phyloP scores from a whole-genome alignment of 768 basidiomycete species.

The Thelephora aurantiotincta region DNA sequence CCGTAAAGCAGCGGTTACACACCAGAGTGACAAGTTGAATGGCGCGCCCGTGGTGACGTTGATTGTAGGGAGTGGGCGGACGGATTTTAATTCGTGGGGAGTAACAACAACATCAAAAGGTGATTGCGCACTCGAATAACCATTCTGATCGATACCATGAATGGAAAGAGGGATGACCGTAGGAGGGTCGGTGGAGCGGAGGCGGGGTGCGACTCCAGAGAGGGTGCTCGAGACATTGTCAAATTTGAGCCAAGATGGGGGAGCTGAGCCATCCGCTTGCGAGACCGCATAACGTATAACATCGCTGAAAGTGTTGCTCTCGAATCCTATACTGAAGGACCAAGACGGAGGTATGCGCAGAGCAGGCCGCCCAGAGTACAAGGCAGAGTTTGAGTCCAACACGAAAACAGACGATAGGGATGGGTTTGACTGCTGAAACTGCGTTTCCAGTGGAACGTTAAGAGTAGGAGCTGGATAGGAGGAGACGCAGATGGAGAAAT shows the following conservation, averaged over 20 bases:
- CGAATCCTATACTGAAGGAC: conserved; percentile 86
- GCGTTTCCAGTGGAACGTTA: conserved; percentile 35
- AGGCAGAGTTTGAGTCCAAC: conserved; percentile 43
- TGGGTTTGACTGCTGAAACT: conserved; percentile 45
- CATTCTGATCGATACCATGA: conserved; percentile 58
- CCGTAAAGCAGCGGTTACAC: too few species aligned
- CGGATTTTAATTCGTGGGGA: conserved; percentile 47
- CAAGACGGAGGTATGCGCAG: conserved; percentile 68
- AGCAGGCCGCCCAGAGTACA: conserved; percentile 30
- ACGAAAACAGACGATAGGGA: conserved; percentile 69
- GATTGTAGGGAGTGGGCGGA: conserved; percentile 39
- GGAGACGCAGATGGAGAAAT: conserved; percentile 44
- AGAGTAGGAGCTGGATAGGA: conserved; percentile 37
- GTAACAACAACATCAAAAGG: conserved; percentile 58
- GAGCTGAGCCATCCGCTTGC: conserved; percentile 47
- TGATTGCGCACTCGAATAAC: conserved; percentile 46
- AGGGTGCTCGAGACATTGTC: conserved; percentile 56
- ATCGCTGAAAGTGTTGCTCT: conserved; percentile 44
- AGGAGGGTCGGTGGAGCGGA: conserved; percentile 24
- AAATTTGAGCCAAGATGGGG: conserved; percentile 71
- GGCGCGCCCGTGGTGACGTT: conserved; percentile 50
- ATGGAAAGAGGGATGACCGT: conserved; percentile 37
- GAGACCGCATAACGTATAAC: conserved; percentile 51
- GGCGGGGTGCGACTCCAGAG: conserved; percentile 57
- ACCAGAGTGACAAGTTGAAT: conserved; percentile 33